Evolutionary conservation across 148 eudicot genomes (phyloP).

Genomic region (Rheum nobile): DNA sequence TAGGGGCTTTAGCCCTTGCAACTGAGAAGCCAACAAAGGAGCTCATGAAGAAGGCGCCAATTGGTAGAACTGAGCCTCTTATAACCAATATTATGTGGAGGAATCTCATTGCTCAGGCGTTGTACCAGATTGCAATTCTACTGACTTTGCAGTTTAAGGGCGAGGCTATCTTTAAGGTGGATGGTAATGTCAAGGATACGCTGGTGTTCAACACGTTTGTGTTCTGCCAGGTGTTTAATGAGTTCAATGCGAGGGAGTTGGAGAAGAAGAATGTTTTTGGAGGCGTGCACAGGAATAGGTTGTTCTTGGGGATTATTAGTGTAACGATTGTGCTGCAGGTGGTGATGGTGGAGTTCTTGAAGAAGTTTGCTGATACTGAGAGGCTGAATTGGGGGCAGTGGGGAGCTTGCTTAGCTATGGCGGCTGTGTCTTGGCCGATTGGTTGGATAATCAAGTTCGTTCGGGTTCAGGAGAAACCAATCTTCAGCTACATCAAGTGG

Average conservation of each 20-base stretch:
- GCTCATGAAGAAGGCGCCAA: conserved; percentile 18
- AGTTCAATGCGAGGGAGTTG: conserved; percentile 22
- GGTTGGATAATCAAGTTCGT: conserved; percentile 22
- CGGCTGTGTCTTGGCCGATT: conserved; percentile 18
- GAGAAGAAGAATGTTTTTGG: conserved; percentile 25
- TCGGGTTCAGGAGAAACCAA: conserved; percentile 19
- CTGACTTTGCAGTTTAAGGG: conserved; percentile 22
- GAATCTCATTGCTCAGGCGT: conserved; percentile 20
- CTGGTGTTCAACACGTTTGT: conserved; percentile 23
- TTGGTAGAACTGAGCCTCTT: conserved; percentile 21
- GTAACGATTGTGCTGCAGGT: conserved; percentile 20
- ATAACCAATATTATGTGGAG: conserved; percentile 29
- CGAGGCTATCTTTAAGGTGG: conserved; percentile 10
- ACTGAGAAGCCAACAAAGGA: conserved; percentile 26
- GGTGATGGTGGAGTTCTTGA: conserved; percentile 26
- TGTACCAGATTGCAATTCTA: conserved; percentile 17
- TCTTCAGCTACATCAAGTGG: conserved; percentile 20
- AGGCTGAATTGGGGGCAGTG: conserved; percentile 24
- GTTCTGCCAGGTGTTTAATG: conserved; percentile 24
- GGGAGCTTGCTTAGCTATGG: conserved; percentile 22
- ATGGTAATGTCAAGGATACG: conserved; percentile 16
- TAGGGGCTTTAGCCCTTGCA: conserved; percentile 28
- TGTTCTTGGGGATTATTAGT: conserved; percentile 18
- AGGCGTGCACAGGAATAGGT: conserved; percentile 20
- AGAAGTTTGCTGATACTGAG: conserved; percentile 24